Evolutionary conservation across 345 rosid genomes (phyloP), one percentile per base, ranked within the genome.

Genomic region (Populus davidiana): DNA sequence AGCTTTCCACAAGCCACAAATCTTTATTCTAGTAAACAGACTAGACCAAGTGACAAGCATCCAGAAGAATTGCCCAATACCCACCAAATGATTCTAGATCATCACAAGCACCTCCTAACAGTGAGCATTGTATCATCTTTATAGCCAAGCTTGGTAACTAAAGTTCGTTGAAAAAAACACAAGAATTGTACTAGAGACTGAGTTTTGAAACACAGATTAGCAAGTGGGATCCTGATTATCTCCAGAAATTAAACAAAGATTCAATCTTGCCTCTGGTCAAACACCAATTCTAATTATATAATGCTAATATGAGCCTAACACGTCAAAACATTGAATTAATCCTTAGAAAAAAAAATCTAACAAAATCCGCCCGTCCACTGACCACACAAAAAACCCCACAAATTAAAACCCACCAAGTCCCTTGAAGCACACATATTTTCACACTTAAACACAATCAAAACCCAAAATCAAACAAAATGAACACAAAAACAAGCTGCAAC

Each of bases 201-300:
- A 39, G 54, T 73, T 38, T 1, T 35, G 25, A 73, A 73, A 16
- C 56, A 73, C 8, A 4, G 23, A 39, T 73, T 25, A n/a, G 50
- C 43, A 10, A 17, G 18, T 7, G 29, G 27, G 38, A 13, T 1
- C 75, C 43, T 18, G 29, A n/a, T 35, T 10, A 20, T 20, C 25
- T 74, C n/a, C 18, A 44, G 44, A 63, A 74, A 74, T 29, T 29
- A 18, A 50, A 49, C 20, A 9, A 38, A 61, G 16, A 64, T 75
- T 78, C 73, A 62, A 73, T 12, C 23, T 36, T 56, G 38, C 74
- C 17, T 52, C 52, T 29, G 50, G 66, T 72, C 81, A 81, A 76
- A 69, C 71, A 68, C 54, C 6, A 29, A 36, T 35, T 62, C n/a
- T 27, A 23, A 61, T 36, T 68, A 71, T 13, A 63, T 35, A 72